Evolutionary conservation across 73 alveolate genomes (phyloP).

Genomic region (Uronychia setigera): DNA sequence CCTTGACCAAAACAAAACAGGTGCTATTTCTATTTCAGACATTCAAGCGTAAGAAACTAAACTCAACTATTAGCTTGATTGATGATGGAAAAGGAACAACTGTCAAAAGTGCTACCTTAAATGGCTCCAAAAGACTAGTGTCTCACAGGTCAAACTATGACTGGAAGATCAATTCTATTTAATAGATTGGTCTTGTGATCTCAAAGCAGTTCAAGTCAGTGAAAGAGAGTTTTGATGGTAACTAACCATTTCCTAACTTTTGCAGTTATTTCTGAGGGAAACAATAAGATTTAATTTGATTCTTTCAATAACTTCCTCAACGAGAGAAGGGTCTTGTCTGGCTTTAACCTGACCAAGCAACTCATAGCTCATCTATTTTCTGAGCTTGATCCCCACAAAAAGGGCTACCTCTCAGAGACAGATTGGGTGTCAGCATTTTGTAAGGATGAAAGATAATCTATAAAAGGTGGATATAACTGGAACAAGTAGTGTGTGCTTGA

Average conservation of each 20-base stretch:
- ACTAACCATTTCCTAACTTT: not conserved
- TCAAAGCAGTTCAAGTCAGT: slow-evolving; percentile 64
- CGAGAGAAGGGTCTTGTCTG: slow-evolving; percentile 69
- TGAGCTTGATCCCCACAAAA: slow-evolving; percentile 84
- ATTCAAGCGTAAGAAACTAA: slow-evolving; percentile 30
- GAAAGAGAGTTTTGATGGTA: slow-evolving; percentile 62
- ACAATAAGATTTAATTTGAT: slow-evolving; percentile 58
- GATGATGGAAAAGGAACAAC: not conserved
- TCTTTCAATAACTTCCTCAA: slow-evolving; percentile 74
- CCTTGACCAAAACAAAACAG: slow-evolving; percentile 79
- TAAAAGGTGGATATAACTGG: slow-evolving; percentile 66
- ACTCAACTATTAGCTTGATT: slow-evolving; percentile 38
- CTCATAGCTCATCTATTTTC: slow-evolving; percentile 75
- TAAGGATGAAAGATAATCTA: too few species aligned
- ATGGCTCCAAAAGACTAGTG: not conserved
- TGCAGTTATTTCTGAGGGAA: slow-evolving; percentile 54
- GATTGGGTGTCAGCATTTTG: slow-evolving; percentile 78
- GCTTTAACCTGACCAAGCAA: slow-evolving; percentile 82
- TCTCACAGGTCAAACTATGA: slow-evolving; percentile 41
- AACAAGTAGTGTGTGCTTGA: slow-evolving; percentile 73
- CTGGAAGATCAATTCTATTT: slow-evolving; percentile 82
- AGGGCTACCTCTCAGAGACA: slow-evolving; percentile 78
- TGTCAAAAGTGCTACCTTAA: not conserved
- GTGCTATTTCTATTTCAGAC: slow-evolving; percentile 74
- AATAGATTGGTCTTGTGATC: slow-evolving; percentile 75